A percentile compares a stretch with the other conserved stretches of the same genome.
These are phyloP conservation scores for Aspergillus sp. DNA, from an alignment of 2,329 filamentous ascomycete species.

Conservation along the genomic window DNA sequence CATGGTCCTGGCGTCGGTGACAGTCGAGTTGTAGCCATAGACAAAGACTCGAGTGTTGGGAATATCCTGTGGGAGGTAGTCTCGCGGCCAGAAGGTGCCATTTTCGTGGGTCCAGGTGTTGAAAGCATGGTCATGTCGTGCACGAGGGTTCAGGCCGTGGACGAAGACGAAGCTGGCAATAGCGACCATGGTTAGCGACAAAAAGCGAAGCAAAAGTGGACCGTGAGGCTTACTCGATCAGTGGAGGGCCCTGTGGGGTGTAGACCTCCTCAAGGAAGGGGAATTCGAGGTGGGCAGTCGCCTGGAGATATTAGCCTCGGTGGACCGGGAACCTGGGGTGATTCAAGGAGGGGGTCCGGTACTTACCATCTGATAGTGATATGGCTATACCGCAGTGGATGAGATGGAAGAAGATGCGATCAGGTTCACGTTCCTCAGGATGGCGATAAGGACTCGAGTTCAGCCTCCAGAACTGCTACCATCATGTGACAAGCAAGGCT, in stretches of 20 bases:
- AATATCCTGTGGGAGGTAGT: slow-evolving; percentile 33
- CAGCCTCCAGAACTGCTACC: slow-evolving; percentile 8
- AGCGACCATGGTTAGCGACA: neutral
- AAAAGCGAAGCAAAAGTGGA: neutral
- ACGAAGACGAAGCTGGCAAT: slow-evolving; percentile 35
- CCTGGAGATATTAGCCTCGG: slow-evolving; percentile 15
- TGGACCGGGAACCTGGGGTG: neutral
- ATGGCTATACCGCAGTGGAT: neutral
- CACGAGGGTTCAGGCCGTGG: slow-evolving; percentile 37
- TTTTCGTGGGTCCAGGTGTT: slow-evolving; percentile 39
- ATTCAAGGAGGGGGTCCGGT: neutral
- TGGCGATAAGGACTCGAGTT: slow-evolving; percentile 5
- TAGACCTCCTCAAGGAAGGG: slow-evolving; percentile 37
- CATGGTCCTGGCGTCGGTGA: slow-evolving; percentile 37
- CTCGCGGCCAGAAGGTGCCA: slow-evolving; percentile 32
- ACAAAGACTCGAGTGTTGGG: slow-evolving; percentile 36
- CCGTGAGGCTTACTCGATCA: slow-evolving; percentile 31
- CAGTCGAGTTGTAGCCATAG: slow-evolving; percentile 39
- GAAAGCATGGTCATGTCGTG: slow-evolving; percentile 37
- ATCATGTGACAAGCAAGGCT: slow-evolving; percentile 13
- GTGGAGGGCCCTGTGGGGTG: slow-evolving; percentile 29
- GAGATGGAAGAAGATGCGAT: neutral
- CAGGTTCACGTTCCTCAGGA: neutral
- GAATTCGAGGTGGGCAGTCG: slow-evolving; percentile 30
- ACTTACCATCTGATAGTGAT: slow-evolving; percentile 20